Evolutionary conservation across 2,329 filamentous ascomycete genomes (phyloP), one percentile per base, ranked within the genome.

Genomic region (Penicillium sp.): DNA sequence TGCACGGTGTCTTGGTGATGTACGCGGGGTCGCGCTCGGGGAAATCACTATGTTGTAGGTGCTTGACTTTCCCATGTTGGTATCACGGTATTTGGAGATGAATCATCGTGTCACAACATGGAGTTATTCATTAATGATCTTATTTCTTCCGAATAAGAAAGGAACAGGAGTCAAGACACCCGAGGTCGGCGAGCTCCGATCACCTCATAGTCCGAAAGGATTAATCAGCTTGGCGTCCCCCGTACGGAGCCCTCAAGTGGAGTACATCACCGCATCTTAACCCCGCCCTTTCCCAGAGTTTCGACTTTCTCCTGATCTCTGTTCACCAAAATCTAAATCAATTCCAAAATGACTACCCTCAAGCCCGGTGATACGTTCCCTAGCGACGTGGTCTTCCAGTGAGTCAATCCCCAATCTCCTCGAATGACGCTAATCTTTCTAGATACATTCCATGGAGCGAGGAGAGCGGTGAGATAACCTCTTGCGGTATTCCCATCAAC

Each of bases 351-450:
- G 82, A 70, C 86, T 76, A 81, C 82, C 69, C 84, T 94, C 74
- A 86, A 92, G 72, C 81, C 83, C 69, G 92, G 92, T 67, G 90
- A 96, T 72, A 77, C 79, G 68, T 93, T 97, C 81, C 93, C 92
- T 61, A 80, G 84, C 61, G 87, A 82, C 66, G 87, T 96, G 50
- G 80, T 81, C 72, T 97, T 97, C 81, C 78, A 81, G 84, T 87
- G 74, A 64, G 81, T 74, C 16, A 27, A 26, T 26, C 34, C 32
- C 36, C 7, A 34, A 19, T 10, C 32, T 13, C 7, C 30, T 7
- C 26, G 9, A 38, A 43, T 14, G 23, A 45, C 10, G 11, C 48
- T 57, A 30, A 56, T 45, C 10, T 29, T 30, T 14, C 27, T 26
- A 87, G 84, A 67, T 93, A 92, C 81, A 83, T 94, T 59, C 87